A percentile compares a stretch with the other conserved stretches of the same genome.
These are phyloP conservation scores for Herpetomonas tarakana DNA, from an alignment of 208 protist species.

Conservation along the genomic window DNA sequence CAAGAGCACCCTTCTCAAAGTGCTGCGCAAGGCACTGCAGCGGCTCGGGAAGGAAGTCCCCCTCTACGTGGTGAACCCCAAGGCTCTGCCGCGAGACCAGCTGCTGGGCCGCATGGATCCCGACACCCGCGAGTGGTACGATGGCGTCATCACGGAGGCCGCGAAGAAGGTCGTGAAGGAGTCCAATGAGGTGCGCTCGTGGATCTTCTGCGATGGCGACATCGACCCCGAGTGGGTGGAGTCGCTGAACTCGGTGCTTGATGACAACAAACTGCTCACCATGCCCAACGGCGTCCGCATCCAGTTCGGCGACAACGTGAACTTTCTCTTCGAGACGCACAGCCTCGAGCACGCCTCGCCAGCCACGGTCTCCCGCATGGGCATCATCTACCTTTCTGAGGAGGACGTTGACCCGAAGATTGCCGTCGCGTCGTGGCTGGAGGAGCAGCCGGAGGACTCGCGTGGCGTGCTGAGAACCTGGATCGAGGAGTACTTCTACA, in stretches of 20 bases:
- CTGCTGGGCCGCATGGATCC: conserved; percentile 97
- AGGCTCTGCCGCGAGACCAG: conserved; percentile 94
- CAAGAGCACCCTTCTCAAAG: conserved; percentile 94
- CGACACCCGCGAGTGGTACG: conserved; percentile 98
- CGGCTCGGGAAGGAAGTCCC: conserved; percentile 83
- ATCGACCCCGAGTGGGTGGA: conserved; percentile 99
- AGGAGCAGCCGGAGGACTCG: conserved; percentile 73
- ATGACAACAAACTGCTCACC: conserved; percentile 97
- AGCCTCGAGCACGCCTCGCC: conserved; percentile 97
- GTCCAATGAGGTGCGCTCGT: conserved; percentile 85
- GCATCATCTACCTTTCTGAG: conserved; percentile 97
- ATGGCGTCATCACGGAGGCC: conserved; percentile 97
- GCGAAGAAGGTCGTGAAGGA: conserved; percentile 94
- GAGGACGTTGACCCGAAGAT: conserved; percentile 93
- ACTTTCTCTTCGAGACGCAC: conserved; percentile 99
- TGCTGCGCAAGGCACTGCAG: conserved; percentile 88
- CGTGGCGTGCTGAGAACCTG: conserved; percentile 65
- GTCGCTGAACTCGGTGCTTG: conserved; percentile 99
- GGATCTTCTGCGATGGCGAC: conserved; percentile 98
- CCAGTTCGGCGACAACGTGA: conserved; percentile 98
- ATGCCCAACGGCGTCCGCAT: conserved; percentile 98
- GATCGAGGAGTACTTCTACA: conserved; percentile 94
- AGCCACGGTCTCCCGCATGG: conserved; percentile 97
- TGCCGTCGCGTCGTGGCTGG: conserved; percentile 92
- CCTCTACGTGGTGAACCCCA: conserved; percentile 97